These are phyloP conservation scores for Kodamaea kaohsiungensis DNA, from an alignment of 805 yeast species.

Conservation along the genomic window DNA sequence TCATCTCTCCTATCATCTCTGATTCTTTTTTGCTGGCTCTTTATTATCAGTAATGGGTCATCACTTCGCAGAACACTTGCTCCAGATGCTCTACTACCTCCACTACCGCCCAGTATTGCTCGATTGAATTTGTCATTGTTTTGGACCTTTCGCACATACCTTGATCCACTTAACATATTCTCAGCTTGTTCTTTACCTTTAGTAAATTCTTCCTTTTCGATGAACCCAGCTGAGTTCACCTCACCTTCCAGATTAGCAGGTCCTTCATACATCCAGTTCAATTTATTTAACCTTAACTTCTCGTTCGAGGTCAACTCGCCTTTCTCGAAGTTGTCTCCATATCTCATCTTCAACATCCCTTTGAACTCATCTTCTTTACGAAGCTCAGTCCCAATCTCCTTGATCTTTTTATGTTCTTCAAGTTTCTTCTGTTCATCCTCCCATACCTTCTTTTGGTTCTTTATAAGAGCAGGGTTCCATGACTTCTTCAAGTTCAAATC, in stretches of 20 bases:
- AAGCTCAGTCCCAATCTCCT: slow-evolving; percentile 64
- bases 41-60: slow-evolving; percentile 54
- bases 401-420: slow-evolving; percentile 64
- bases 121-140: slow-evolving; percentile 9
- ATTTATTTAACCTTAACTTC: slow-evolving; percentile 44
- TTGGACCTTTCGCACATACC: slow-evolving; percentile 4
- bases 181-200: slow-evolving; percentile 44
- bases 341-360: slow-evolving; percentile 52
- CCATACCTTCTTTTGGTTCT: slow-evolving; percentile 86
- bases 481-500: slow-evolving; percentile 90
- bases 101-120: slow-evolving; percentile 20
- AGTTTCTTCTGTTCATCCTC: slow-evolving; percentile 74
- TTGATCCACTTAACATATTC: slow-evolving; percentile 50
- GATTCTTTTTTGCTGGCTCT: slow-evolving; percentile 19
- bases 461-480: slow-evolving; percentile 90
- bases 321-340: slow-evolving; percentile 37
- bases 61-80: slow-evolving; percentile 27
- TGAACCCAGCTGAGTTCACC: slow-evolving; percentile 37
- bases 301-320: slow-evolving; percentile 19
- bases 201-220: slow-evolving; percentile 34
- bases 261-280: slow-evolving; percentile 88
- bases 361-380: slow-evolving; percentile 59
- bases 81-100: slow-evolving; percentile 14
- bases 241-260: slow-evolving; percentile 29
- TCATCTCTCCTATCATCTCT: slow-evolving; percentile 14